Evolutionary conservation across 108 stramenopile species (phyloP), one percentile per base, ranked within the genome.

Genomic region (Fistulifera solaris): DNA sequence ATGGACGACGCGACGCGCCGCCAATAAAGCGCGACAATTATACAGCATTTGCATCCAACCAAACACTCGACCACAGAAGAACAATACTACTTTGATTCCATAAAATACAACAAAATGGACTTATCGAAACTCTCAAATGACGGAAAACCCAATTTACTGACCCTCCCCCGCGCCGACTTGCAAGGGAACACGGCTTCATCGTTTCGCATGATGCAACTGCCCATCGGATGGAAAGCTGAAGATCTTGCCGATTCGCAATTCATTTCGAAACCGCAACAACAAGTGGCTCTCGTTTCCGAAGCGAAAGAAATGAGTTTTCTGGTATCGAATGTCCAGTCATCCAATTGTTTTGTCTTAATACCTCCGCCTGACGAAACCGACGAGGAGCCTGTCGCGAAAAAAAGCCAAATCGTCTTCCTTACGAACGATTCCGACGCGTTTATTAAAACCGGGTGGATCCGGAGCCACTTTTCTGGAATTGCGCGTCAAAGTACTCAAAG

Each of bases 391-490:
- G 6, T 21, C 7, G 44, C 44, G 21, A 23, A 45, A 45, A 56
- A 40, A 6, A 23, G 38, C 43, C 55, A 45, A 56, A 40, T 5
- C 3, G 43, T 3, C 13, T 35, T 10, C 53, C n/a, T 11, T 25
- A 44, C 44, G 58, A 46, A 26, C 58, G 7, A 45, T 48, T 7
- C 44, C 58, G 45, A 25, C 48, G 13, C 28, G 58, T 24, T 44
- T 57, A 18, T 25, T 47, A 14, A 38, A 38, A 40, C 56, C 52
- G 22, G 61, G 53, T 6, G 63, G 46, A 38, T 40, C 25, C 12
- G 63, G 63, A 1, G 45, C 63, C 15, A 52, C 55, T 27, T 66
- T 66, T 52, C 59, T 56, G 27, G 63, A 65, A 49, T 41, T 66
- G 0, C 19, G 46, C 15, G 11, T 2, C 0, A 42, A 24, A 12